Percentiles rank a stretch among this genome's conserved stretches.
Evolutionary conservation across 148 eudicot species (phyloP).

Genomic region (Vaccinium corymbosum): DNA sequence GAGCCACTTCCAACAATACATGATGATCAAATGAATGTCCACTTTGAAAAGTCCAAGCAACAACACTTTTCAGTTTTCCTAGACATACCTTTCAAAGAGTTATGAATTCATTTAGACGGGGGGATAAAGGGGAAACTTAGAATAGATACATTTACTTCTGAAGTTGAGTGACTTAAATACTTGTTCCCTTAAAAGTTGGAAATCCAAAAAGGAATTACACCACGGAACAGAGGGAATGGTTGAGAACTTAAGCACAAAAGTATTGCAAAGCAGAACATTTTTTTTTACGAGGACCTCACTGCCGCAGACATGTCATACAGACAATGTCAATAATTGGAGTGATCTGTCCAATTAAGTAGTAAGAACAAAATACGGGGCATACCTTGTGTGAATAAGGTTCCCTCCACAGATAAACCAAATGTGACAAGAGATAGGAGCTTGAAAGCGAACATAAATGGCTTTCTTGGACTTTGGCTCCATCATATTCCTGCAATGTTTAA

Average conservation of each 20-base stretch:
- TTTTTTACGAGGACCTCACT: not conserved
- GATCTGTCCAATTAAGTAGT: not conserved
- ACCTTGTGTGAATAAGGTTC: constrained; percentile 65
- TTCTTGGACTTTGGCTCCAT: constrained; percentile 68
- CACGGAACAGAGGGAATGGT: not conserved
- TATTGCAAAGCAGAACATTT: not conserved
- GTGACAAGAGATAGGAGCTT: constrained; percentile 71
- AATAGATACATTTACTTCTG: not conserved
- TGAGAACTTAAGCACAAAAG: not conserved
- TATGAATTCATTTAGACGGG: not conserved
- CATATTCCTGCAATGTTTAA: constrained; percentile 57
- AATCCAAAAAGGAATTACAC: not conserved
- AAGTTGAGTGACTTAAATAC: not conserved
- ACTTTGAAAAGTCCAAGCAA: not conserved
- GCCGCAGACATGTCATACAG: not conserved
- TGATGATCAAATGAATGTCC: not conserved
- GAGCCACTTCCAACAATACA: not conserved
- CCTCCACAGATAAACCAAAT: constrained; percentile 83
- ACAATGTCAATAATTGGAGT: not conserved
- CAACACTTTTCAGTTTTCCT: not conserved
- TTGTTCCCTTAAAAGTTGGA: not conserved
- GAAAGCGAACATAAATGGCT: constrained; percentile 59
- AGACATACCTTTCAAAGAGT: not conserved
- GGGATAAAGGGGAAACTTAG: not conserved
- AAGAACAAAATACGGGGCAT: constrained; percentile 13